Conservation (phyloP, 345 rosid species). For the Brassica rapa region DNA sequence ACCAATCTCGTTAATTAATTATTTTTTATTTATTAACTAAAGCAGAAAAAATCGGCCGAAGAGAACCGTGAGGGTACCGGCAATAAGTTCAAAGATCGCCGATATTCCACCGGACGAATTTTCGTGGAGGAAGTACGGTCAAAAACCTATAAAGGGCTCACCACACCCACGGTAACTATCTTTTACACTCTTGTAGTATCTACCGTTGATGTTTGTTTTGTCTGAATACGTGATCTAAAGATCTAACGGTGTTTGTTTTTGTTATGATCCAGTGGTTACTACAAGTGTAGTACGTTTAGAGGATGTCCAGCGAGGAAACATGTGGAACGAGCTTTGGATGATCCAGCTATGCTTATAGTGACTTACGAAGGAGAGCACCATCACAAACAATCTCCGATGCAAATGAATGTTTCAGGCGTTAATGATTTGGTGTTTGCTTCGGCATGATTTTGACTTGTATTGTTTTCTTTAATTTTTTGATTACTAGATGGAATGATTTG, state of each 20-base stretch:
- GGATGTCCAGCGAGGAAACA: slow-evolving; percentile 97
- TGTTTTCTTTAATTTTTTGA: not conserved
- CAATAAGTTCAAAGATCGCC: slow-evolving; percentile 82
- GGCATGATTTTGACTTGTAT: slow-evolving; percentile 28
- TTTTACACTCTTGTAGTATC: not conserved
- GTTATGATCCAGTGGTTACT: slow-evolving; percentile 65
- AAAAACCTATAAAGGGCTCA: slow-evolving; percentile 95
- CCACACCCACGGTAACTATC: slow-evolving; percentile 83
- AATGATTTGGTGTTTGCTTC: slow-evolving; percentile 59
- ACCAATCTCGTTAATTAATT: not conserved
- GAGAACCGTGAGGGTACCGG: slow-evolving; percentile 77
- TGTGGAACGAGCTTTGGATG: slow-evolving; percentile 88
- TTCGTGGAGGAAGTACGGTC: slow-evolving; percentile 97
- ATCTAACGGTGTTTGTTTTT: slow-evolving; percentile 25
- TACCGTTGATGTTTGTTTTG: slow-evolving; percentile 11
- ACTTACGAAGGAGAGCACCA: slow-evolving; percentile 94
- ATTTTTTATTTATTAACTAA: not conserved
- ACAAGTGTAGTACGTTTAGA: slow-evolving; percentile 81
- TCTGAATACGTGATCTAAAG: not conserved
- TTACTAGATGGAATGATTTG: not conserved
- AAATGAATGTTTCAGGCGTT: slow-evolving; percentile 47
- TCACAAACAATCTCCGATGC: slow-evolving; percentile 57
- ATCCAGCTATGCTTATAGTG: slow-evolving; percentile 85
- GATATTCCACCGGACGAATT: slow-evolving; percentile 92
- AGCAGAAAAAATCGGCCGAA: slow-evolving; percentile 78